Evolutionary conservation across 345 rosid genomes (phyloP), one percentile per base, ranked within the genome.

Genomic region (Salix suchowensis): DNA sequence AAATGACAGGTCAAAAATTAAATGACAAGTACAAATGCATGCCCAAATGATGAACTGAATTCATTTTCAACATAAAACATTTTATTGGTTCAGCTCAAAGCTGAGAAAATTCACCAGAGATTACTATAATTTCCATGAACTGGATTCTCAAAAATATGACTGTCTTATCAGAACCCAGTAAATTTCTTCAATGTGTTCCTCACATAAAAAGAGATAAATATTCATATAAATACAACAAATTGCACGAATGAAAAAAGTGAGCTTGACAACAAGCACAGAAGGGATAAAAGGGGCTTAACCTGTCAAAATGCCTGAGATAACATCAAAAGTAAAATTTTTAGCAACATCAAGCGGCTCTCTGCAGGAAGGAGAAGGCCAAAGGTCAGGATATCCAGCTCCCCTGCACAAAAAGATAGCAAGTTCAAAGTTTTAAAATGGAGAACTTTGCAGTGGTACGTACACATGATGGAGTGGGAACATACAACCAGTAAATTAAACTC

Each of bases 311-410:
- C 99, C 98, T 52, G 97, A 87, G 39, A 94, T 83, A 81, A 92
- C 86, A 74, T 92, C 94, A 69, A 94, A 94, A 42, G 97, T 92
- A 74, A 85, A 91, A 64, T 84, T 87, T 68, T 92, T 92, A 42
- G 97, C 52, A 78, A 94, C 93, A 73, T 96, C 98, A 61, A 96
- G 99, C 40, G 99, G 99, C 91, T 96, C 97, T 90, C 88, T 86
- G 84, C 99, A 96, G 74, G 92, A 80, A 61, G 84, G 65, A 73
- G 97, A 90, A 67, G 98, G 98, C 99, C 99, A 96, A 67, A 96
- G 94, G 78, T 87, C 91, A 76, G 99, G 94, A 78, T 96, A 96
- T 72, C 99, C 99, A 75, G 65, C 80, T 66, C 99, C 98, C 98
- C 99, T 95, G 80, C 85, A 85, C 14, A 84, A 77, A 60, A 74